phyloP scores from a whole-genome alignment of 2,329 filamentous ascomycete species.

The Malbranchea cinnamomea region DNA sequence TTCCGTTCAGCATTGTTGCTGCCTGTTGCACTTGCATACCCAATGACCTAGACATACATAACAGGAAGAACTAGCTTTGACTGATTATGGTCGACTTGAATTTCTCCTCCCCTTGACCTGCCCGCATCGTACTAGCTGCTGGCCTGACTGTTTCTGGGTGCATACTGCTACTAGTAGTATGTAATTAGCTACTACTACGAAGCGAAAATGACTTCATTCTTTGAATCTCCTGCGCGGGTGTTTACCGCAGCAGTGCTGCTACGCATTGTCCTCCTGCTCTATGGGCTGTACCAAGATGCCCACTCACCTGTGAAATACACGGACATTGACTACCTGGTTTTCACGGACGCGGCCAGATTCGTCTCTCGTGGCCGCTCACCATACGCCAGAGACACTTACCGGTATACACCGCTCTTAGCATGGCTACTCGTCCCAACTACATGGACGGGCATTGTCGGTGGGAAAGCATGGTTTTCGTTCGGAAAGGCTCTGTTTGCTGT shows the following conservation, averaged over 20 bases:
- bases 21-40: too few relatives aligned
- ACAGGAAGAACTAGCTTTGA: too few relatives aligned
- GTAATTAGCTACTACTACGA: too few relatives aligned
- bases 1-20: too few relatives aligned
- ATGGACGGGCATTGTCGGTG: conserved; percentile 26
- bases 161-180: too few relatives aligned
- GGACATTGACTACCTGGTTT: conserved; percentile 97
- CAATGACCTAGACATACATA: too few relatives aligned
- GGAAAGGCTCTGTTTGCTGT: conserved; percentile 78
- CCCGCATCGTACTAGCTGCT: too few relatives aligned
- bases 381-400: conserved; percentile 84
- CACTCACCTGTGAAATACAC: conserved; percentile 92
- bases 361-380: conserved; percentile 54
- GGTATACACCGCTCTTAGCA: conserved; percentile 86
- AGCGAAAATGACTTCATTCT: too few relatives aligned
- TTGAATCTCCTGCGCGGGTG: conserved; percentile 19
- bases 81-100: too few relatives aligned
- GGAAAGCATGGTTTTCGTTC: conserved; percentile 53
- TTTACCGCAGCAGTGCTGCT: conserved; percentile 39
- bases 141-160: too few relatives aligned
- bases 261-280: conserved; percentile 60
- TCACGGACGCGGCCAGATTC: conserved; percentile 84
- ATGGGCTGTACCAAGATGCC: conserved; percentile 85
- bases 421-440: conserved; percentile 80
- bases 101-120: too few relatives aligned